Evolutionary conservation across 495 filamentous ascomycete genomes (phyloP), one percentile per base, ranked within the genome.

Genomic region (Xylaria cubensis): DNA sequence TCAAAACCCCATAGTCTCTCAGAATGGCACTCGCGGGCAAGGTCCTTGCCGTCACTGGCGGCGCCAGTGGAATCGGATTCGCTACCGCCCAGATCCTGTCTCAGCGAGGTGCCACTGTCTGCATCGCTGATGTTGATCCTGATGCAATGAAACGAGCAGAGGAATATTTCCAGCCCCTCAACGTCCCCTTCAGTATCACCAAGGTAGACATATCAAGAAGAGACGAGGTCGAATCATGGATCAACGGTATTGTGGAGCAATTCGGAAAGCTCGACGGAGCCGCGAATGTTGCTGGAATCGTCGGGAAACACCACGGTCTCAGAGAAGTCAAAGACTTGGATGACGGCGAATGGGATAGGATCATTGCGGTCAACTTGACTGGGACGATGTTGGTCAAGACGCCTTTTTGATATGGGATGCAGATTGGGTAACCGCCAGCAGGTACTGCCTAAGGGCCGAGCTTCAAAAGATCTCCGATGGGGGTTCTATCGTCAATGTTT

Each of bases 401-500:
- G 13, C 41, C 41, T 42, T 50, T 21, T 10, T 41, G 26, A 51
- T 51, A 21, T 50, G 50, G 56, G 24, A 39, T 34, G 36, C 70
- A 72, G 41, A 55, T 36, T 51, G 9, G 61, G 62, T 72, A 72
- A 72, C 63, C 39, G 39, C 32, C 24, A 42, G 63, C 63, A 72
- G 70, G 70, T 72, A 72, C 73, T 90, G 87, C 74, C 55, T 90
- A 65, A 81, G 87, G 46, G 87, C 87, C 17, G 81, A 90, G 75
- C 75, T 91, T 65, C 79, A 77, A 62, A 82, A 81, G 50, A 86
- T 88, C 21, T 76, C 74, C 8, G 79, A 82, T 7, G 82, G 82
- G 53, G 82, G 82, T 65, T 82, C 80, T 67, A 89, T 92, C 75
- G 89, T 92, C n/a, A 90, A 88, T 79, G 87, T 87, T 24, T 79